These are phyloP conservation scores for Symbiodinium natans DNA, from an alignment of 73 alveolate species.

Conservation along the genomic window DNA sequence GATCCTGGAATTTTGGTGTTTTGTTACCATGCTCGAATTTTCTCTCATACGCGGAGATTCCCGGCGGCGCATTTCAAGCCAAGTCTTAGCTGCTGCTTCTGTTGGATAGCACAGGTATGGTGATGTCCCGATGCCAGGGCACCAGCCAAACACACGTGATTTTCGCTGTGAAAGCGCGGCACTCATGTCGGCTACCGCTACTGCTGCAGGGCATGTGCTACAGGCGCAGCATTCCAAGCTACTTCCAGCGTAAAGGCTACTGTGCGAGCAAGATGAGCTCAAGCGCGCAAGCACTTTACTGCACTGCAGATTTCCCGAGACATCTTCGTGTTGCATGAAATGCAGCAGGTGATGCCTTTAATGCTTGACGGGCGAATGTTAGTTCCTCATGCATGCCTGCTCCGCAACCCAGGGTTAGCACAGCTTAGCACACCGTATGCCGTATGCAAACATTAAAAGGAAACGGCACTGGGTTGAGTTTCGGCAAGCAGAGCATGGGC, in stretches of 20 bases:
- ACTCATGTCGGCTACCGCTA: too few species aligned
- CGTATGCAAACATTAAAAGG: not conserved
- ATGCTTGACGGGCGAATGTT: not conserved
- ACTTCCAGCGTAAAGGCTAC: too few species aligned
- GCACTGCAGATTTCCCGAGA: not conserved
- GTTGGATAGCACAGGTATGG: not conserved
- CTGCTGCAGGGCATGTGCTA: not conserved
- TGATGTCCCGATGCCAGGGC: not conserved
- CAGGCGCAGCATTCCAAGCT: too few species aligned
- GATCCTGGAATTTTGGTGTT: too few species aligned
- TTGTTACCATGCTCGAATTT: too few species aligned
- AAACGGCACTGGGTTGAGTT: not conserved
- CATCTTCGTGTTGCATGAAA: not conserved
- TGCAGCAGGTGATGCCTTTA: not conserved
- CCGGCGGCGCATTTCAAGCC: too few species aligned
- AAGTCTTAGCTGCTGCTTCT: too few species aligned
- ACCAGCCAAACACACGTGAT: not conserved
- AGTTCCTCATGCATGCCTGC: not conserved
- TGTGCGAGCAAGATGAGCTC: not conserved
- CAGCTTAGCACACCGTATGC: too few species aligned
- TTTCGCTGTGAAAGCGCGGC: not conserved
- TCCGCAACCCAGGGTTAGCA: not conserved
- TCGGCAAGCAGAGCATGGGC: too few species aligned
- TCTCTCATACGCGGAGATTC: too few species aligned
- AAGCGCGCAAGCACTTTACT: not conserved